phyloP scores from a whole-genome alignment of 495 filamentous ascomycete species.

The Penicillium soppii region DNA sequence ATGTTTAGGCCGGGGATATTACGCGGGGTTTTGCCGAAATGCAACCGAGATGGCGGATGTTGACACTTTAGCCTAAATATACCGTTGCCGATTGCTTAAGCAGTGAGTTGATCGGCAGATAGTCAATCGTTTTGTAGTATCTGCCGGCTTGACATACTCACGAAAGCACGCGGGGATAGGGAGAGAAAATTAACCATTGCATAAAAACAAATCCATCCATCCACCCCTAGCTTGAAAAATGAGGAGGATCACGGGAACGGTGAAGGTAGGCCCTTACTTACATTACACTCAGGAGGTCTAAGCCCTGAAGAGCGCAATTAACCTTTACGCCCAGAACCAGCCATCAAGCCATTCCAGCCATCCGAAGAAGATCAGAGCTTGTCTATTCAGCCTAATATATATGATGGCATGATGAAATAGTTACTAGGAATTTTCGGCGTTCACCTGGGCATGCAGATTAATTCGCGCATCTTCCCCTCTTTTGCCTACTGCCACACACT shows the following conservation, averaged over 20 bases:
- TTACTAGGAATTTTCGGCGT: background rate
- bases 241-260: too few species aligned
- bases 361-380: background rate
- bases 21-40: constrained; percentile 19
- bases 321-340: constrained; percentile 21
- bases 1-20: constrained; percentile 7
- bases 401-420: background rate
- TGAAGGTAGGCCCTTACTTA: too few species aligned
- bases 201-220: too few species aligned
- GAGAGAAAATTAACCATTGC: too few species aligned
- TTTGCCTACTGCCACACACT: background rate
- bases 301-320: constrained; percentile 16
- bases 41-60: background rate
- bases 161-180: too few species aligned
- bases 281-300: too few species aligned
- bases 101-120: too few species aligned
- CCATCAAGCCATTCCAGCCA: background rate
- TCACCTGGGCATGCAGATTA: background rate
- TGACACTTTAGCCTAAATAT: constrained; percentile 25
- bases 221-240: too few species aligned
- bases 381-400: background rate
- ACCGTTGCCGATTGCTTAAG: too few species aligned
- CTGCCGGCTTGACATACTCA: too few species aligned
- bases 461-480: background rate
- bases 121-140: too few species aligned